These are phyloP conservation scores for Alternaria novae-zelandiae DNA, from an alignment of 2,329 filamentous ascomycete species.

Conservation along the genomic window DNA sequence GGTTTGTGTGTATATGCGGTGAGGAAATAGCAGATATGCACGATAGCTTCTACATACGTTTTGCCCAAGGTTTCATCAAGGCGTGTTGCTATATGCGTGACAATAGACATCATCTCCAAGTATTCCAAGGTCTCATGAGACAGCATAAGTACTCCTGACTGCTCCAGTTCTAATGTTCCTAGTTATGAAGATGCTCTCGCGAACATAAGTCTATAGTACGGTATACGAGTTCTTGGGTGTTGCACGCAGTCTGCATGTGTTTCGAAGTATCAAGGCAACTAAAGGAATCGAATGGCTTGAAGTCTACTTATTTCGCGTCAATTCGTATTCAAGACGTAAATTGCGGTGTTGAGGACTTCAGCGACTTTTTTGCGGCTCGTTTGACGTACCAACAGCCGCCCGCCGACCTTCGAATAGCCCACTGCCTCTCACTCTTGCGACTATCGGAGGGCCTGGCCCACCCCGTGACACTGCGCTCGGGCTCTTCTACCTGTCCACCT, in stretches of 20 bases:
- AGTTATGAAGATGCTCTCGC: neutral
- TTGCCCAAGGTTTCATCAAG: neutral
- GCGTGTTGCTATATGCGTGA: neutral
- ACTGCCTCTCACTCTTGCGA: neutral
- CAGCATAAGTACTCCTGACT: neutral
- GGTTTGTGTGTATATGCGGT: neutral
- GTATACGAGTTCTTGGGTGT: neutral
- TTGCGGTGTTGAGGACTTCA: neutral
- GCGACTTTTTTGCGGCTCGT: neutral
- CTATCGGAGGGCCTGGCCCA: neutral
- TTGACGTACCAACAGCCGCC: neutral
- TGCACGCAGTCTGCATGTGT: neutral
- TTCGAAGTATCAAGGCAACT: too few relatives aligned
- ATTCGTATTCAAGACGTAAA: too few relatives aligned
- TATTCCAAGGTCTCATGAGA: neutral
- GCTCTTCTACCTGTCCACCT: neutral
- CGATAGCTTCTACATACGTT: neutral
- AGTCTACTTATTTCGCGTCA: too few relatives aligned
- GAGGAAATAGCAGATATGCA: neutral
- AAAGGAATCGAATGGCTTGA: too few relatives aligned
- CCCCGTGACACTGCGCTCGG: neutral
- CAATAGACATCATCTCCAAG: neutral
- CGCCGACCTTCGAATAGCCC: neutral
- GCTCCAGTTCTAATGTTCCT: neutral
- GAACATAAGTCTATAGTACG: neutral